Evolutionary conservation across 768 basidiomycete species (phyloP).

Genomic region (Omphalotus guepiniiformis): DNA sequence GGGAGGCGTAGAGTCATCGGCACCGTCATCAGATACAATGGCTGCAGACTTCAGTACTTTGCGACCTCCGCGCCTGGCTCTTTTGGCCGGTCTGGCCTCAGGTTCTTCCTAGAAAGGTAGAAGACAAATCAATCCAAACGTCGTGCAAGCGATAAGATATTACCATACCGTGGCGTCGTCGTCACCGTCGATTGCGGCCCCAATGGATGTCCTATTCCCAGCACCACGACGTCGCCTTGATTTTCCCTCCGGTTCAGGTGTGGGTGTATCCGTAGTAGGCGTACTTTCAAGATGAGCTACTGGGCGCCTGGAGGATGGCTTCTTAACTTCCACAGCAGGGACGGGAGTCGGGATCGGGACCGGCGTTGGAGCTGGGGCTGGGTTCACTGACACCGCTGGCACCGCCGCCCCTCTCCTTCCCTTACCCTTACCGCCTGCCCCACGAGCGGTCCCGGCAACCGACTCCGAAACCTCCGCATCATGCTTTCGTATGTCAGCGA

Average conservation of each 20-base stretch:
- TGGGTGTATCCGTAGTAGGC: constrained; percentile 53
- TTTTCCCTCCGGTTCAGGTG: constrained; percentile 60
- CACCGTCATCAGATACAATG: constrained; percentile 19
- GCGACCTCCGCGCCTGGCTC: constrained; percentile 35
- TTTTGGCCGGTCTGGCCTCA: constrained; percentile 34
- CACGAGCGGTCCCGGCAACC: constrained; percentile 30
- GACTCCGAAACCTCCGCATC: constrained; percentile 53
- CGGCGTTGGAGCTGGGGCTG: constrained; percentile 14
- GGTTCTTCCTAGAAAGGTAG: constrained; percentile 21
- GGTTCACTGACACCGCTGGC: neutral
- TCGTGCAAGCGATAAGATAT: neutral
- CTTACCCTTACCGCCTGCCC: constrained; percentile 39
- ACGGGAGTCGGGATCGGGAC: constrained; percentile 8
- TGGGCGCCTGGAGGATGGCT: constrained; percentile 32
- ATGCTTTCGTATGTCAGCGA: constrained; percentile 77
- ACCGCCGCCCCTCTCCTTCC: constrained; percentile 16
- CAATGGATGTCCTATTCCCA: constrained; percentile 22
- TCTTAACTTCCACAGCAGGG: constrained; percentile 26
- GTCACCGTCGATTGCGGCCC: constrained; percentile 27
- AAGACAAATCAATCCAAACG: neutral
- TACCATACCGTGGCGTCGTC: constrained; percentile 22
- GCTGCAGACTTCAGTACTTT: constrained; percentile 38
- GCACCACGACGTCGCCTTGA: constrained; percentile 37
- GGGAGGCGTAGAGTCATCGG: constrained; percentile 27
- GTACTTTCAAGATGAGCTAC: constrained; percentile 45